Percentiles rank a stretch among this genome's conserved stretches.
Conservation (phyloP, 305 asterid genomes). For the Solanum hybrid region DNA sequence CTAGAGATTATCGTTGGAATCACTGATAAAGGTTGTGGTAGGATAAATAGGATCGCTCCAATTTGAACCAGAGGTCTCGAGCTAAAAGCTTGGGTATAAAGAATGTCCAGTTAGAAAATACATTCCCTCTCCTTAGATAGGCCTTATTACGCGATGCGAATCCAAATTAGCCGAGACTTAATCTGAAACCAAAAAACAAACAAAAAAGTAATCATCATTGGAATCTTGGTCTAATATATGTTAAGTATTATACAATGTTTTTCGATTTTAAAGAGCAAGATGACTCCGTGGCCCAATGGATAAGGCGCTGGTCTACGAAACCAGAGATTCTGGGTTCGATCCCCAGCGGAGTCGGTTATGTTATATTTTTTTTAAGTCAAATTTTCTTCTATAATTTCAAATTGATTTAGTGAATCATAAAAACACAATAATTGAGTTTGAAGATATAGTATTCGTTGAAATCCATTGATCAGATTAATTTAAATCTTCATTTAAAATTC, state of each 20-base stretch:
- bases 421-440: too few species aligned
- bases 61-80: fast-evolving
- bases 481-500: too few species aligned
- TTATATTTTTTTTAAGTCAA: too few species aligned
- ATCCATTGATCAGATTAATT: too few species aligned
- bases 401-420: too few species aligned
- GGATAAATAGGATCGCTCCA: fast-evolving
- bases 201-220: not conserved
- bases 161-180: not conserved
- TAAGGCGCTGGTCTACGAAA: slow-evolving; percentile 99
- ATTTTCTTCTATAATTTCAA: too few species aligned
- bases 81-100: not conserved
- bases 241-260: too few species aligned
- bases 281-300: slow-evolving; percentile 99
- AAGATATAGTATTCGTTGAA: too few species aligned
- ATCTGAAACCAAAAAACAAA: not conserved
- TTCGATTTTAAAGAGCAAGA: fast-evolving
- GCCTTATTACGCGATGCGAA: not conserved
- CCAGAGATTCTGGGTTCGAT: slow-evolving; percentile 99
- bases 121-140: not conserved
- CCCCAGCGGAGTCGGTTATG: slow-evolving; percentile 90
- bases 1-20: not conserved
- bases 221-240: not conserved
- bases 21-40: not conserved
- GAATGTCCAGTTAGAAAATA: not conserved